Conservation (phyloP, 371 early-diverging fungal species). For the Rhizopus arrhizus region DNA sequence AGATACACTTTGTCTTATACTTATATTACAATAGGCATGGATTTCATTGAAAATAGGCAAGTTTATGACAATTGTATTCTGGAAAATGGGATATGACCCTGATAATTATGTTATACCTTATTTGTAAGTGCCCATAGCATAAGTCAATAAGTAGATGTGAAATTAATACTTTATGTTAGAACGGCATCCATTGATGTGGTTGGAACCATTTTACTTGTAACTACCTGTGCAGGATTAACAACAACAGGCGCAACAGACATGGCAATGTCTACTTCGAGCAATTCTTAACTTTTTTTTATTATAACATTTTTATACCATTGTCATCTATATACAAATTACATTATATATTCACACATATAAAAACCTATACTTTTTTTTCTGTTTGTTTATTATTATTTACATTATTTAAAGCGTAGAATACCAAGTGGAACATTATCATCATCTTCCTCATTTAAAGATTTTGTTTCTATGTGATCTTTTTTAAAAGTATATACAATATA, state of each 20-base stretch:
- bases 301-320: neutral
- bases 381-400: neutral
- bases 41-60: constrained; percentile 54
- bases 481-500: constrained; percentile 17
- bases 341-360: neutral
- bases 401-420: constrained; percentile 2
- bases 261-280: constrained; percentile 13
- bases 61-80: constrained; percentile 56
- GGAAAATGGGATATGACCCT: constrained; percentile 76
- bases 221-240: constrained; percentile 43
- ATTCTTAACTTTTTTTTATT: neutral
- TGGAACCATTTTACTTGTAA: constrained; percentile 56
- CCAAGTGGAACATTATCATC: constrained; percentile 28
- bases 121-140: constrained; percentile 46
- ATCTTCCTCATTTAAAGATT: neutral
- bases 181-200: constrained; percentile 63
- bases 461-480: neutral
- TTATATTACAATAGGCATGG: constrained; percentile 35
- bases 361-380: too few relatives aligned
- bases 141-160: constrained; percentile 14
- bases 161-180: constrained; percentile 30
- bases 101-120: constrained; percentile 84
- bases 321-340: neutral
- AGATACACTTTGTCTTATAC: neutral
- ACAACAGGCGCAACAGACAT: constrained; percentile 39